These are phyloP conservation scores for Lodderomyces pseudojiufengensis DNA, from an alignment of 1,139 yeast genomes.

Conservation along the genomic window DNA sequence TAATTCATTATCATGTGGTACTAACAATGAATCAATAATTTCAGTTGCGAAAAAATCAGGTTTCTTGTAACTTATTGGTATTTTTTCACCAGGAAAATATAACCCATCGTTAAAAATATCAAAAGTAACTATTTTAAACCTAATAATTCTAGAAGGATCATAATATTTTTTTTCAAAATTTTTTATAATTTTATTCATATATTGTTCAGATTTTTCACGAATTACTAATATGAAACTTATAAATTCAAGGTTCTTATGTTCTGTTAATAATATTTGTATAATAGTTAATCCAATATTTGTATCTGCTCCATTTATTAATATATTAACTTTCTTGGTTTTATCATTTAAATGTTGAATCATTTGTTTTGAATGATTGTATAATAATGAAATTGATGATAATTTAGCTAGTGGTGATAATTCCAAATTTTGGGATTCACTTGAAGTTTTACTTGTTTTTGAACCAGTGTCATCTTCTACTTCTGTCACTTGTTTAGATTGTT, in stretches of 20 bases:
- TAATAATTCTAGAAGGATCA: slow-evolving; percentile 21
- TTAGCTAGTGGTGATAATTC: slow-evolving; percentile 34
- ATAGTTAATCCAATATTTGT: slow-evolving; percentile 38
- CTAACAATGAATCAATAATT: slow-evolving; percentile 33
- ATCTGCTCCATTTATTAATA: slow-evolving; percentile 46
- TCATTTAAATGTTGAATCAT: slow-evolving; percentile 27
- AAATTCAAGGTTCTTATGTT: slow-evolving; percentile 18
- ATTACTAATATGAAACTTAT: slow-evolving; percentile 32
- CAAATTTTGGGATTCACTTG: slow-evolving; percentile 2
- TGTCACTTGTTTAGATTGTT: not conserved
- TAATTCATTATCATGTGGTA: slow-evolving; percentile 17
- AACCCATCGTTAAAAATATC: slow-evolving; percentile 37
- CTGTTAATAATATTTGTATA: slow-evolving; percentile 31
- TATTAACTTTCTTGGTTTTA: slow-evolving; percentile 19
- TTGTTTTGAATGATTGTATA: slow-evolving; percentile 40
- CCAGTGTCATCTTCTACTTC: not conserved
- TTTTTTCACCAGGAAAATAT: slow-evolving; percentile 34
- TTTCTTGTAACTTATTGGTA: slow-evolving; percentile 36
- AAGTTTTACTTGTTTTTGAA: slow-evolving; percentile 2
- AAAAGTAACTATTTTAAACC: slow-evolving; percentile 29
- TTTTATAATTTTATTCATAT: slow-evolving; percentile 23
- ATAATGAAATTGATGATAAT: slow-evolving; percentile 31
- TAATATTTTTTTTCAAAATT: slow-evolving; percentile 20
- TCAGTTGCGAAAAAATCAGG: slow-evolving; percentile 41
- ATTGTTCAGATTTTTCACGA: slow-evolving; percentile 22